Percentiles rank a stretch among this genome's conserved stretches.
phyloP scores from a whole-genome alignment of 768 basidiomycete species.

The Leccinum truebloodii region DNA sequence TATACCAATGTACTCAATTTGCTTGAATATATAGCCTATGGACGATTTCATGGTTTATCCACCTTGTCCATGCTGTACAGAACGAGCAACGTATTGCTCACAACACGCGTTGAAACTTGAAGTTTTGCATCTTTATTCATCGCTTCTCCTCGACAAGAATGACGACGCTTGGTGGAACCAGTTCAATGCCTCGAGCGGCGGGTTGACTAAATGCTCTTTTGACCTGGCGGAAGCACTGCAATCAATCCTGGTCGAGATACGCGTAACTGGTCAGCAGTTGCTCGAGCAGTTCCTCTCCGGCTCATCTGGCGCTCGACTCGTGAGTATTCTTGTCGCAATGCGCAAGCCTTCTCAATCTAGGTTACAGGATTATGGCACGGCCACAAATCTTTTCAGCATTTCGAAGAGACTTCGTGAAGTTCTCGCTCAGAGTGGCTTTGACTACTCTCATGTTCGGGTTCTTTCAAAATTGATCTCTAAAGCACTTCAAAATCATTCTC shows the following conservation, averaged over 20 bases:
- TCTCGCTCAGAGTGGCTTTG: slow-evolving; percentile 42
- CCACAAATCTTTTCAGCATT: slow-evolving; percentile 39
- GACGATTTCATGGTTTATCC: slow-evolving; percentile 48
- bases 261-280: slow-evolving; percentile 14
- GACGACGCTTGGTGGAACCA: slow-evolving; percentile 15
- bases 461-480: slow-evolving; percentile 55
- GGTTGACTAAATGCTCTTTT: slow-evolving; percentile 10
- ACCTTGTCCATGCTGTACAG: slow-evolving; percentile 31
- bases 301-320: slow-evolving; percentile 11
- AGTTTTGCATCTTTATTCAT: slow-evolving; percentile 43
- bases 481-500: slow-evolving; percentile 37
- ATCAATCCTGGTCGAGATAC: slow-evolving; percentile 24
- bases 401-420: slow-evolving; percentile 46
- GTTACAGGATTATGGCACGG: slow-evolving; percentile 36
- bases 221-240: slow-evolving; percentile 23
- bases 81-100: slow-evolving; percentile 24
- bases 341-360: background rate
- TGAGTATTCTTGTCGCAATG: slow-evolving; percentile 21
- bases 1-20: slow-evolving; percentile 22
- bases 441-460: slow-evolving; percentile 68
- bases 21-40: slow-evolving; percentile 45
- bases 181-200: background rate
- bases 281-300: slow-evolving; percentile 25
- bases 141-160: slow-evolving; percentile 39
- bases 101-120: slow-evolving; percentile 41